Evolutionary conservation across 164 flowering plant genomes (phyloP).

Genomic region (Vitis cinerea): DNA sequence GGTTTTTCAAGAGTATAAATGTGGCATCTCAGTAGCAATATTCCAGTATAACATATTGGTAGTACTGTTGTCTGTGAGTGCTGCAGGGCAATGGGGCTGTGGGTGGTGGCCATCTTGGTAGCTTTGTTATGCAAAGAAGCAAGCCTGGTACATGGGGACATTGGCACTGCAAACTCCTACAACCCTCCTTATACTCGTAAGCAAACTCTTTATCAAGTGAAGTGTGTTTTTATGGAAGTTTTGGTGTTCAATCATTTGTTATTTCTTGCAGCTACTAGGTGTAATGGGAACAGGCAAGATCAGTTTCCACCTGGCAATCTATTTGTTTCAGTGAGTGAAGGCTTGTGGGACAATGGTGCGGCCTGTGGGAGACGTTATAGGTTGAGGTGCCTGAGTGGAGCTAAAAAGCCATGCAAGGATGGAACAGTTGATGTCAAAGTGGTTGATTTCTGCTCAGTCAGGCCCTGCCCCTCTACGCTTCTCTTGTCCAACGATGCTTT

Average conservation of each 20-base stretch:
- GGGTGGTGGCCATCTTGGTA: neutral
- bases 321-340: conserved; percentile 21
- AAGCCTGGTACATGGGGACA: conserved; percentile 2
- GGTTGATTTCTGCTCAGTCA: conserved; percentile 22
- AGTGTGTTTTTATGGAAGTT: neutral
- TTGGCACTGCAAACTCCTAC: conserved; percentile 12
- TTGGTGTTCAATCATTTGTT: neutral
- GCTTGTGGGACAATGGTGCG: conserved; percentile 28
- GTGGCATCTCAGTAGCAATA: neutral
- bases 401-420: conserved; percentile 21
- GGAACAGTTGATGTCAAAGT: conserved; percentile 27
- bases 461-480: conserved; percentile 22
- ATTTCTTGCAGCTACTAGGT: conserved; percentile 14
- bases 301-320: conserved; percentile 22
- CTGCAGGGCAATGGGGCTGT: conserved; percentile 3
- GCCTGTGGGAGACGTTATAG: conserved; percentile 28
- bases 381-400: conserved; percentile 26
- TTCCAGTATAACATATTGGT: neutral
- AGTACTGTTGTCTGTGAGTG: neutral
- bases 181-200: conserved; percentile 16
- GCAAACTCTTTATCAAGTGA: neutral
- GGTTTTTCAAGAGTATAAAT: neutral
- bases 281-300: conserved; percentile 16
- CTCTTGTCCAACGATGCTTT: conserved; percentile 29
- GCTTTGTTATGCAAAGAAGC: neutral